Conservation (phyloP, 805 yeast species). For the Brettanomyces nanus region DNA sequence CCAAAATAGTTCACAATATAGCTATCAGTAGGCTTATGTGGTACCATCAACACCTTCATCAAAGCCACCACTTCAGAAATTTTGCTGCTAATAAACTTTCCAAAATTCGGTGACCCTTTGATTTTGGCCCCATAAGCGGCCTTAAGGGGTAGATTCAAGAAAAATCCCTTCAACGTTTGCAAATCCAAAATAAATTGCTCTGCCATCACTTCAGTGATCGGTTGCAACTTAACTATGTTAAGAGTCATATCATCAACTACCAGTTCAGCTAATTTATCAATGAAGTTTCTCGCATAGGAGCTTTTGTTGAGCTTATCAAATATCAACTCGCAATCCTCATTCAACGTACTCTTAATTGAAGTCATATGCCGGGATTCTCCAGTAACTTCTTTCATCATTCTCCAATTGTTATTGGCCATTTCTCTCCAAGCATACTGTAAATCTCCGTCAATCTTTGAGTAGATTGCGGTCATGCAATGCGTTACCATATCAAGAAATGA, state of each 20-base stretch:
- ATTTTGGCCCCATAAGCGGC: constrained; percentile 28
- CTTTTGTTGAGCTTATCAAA: constrained; percentile 59
- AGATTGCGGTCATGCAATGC: constrained; percentile 45
- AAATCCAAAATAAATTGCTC: constrained; percentile 79
- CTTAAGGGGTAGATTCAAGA: constrained; percentile 40
- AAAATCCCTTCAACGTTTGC: constrained; percentile 49
- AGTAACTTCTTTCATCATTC: constrained; percentile 48
- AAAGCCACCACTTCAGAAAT: constrained; percentile 42
- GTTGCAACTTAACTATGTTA: constrained; percentile 54
- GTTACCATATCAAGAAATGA: constrained; percentile 51
- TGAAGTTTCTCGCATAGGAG: constrained; percentile 60
- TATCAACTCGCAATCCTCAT: constrained; percentile 37
- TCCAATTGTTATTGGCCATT: constrained; percentile 73
- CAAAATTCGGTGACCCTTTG: constrained; percentile 17
- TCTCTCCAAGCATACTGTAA: constrained; percentile 75
- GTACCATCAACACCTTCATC: constrained; percentile 60
- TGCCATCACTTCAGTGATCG: constrained; percentile 59
- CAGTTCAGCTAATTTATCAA: constrained; percentile 68
- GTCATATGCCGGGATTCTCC: constrained; percentile 66
- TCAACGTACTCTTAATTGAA: constrained; percentile 43
- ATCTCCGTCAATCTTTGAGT: constrained; percentile 52
- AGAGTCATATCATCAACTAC: constrained; percentile 47
- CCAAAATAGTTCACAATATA: constrained; percentile 59
- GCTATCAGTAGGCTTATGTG: constrained; percentile 54
- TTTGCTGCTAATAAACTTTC: constrained; percentile 19